A percentile compares a stretch with the other conserved stretches of the same genome.
phyloP scores from a whole-genome alignment of 1,284 basidiomycete species.

The Pseudozyma sp. region DNA sequence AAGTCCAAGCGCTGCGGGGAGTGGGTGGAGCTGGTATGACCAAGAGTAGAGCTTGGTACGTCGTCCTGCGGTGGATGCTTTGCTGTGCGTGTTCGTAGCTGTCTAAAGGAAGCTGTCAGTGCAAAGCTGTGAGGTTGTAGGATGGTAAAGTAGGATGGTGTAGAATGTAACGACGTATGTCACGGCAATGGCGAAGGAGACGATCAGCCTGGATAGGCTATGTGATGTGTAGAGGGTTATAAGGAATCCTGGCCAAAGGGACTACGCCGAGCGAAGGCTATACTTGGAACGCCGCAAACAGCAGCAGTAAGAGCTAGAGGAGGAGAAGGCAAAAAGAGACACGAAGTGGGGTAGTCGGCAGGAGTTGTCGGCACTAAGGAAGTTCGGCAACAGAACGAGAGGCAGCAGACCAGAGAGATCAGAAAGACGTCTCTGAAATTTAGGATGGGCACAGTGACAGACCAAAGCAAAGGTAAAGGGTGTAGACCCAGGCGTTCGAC shows the following conservation, averaged over 20 bases:
- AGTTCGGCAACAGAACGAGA: constrained; percentile 16
- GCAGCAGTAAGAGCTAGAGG: neutral
- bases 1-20: too few species aligned
- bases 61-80: too few species aligned
- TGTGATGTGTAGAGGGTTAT: constrained; percentile 2
- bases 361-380: constrained; percentile 20
- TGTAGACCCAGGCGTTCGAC: too few species aligned
- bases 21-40: too few species aligned
- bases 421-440: too few species aligned
- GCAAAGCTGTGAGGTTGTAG: neutral
- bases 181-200: neutral
- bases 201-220: neutral
- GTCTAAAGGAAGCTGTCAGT: neutral
- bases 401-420: too few species aligned
- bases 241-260: constrained; percentile 12
- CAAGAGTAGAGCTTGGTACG: too few species aligned
- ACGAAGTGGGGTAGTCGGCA: neutral
- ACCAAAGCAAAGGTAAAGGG: too few species aligned
- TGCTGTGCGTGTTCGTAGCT: too few species aligned
- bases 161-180: neutral
- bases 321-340: neutral
- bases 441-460: too few species aligned
- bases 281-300: neutral
- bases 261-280: neutral
- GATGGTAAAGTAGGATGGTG: neutral